phyloP scores from a whole-genome alignment of 2,329 filamentous ascomycete species.

The Alternaria brassicicola region DNA sequence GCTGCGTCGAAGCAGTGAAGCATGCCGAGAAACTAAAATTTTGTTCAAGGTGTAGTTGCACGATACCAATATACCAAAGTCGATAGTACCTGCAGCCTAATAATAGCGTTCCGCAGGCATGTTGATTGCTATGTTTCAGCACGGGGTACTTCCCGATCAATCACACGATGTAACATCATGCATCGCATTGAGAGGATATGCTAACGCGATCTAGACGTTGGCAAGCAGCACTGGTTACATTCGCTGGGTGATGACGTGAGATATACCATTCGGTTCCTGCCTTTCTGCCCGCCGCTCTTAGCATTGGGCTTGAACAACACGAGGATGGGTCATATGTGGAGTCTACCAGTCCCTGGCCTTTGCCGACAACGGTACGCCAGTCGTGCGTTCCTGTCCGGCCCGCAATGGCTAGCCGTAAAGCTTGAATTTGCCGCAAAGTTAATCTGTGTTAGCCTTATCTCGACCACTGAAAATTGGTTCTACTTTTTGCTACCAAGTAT shows the following conservation, averaged over 20 bases:
- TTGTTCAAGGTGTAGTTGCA: background rate
- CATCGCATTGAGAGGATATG: background rate
- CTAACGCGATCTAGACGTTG: background rate
- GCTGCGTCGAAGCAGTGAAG: constrained; percentile 31
- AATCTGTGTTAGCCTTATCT: background rate
- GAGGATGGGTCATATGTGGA: background rate
- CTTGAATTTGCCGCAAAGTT: background rate
- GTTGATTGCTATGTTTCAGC: background rate
- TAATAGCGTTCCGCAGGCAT: background rate
- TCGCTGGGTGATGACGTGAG: background rate
- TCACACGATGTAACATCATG: background rate
- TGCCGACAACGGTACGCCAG: background rate
- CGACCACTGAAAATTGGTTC: background rate
- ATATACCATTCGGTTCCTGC: background rate
- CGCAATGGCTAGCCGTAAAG: background rate
- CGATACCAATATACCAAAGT: constrained; percentile 9
- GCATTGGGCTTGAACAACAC: background rate
- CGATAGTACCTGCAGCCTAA: background rate
- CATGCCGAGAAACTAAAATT: background rate
- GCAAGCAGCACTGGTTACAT: background rate
- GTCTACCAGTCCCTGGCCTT: background rate
- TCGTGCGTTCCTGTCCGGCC: background rate
- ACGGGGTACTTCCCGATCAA: background rate
- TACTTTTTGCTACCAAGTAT: background rate
- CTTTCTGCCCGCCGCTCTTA: background rate